Base-by-base conservation (phyloP, 176 grass and related monocot genomes). In the Dendrocalamus sinicus region DNA sequence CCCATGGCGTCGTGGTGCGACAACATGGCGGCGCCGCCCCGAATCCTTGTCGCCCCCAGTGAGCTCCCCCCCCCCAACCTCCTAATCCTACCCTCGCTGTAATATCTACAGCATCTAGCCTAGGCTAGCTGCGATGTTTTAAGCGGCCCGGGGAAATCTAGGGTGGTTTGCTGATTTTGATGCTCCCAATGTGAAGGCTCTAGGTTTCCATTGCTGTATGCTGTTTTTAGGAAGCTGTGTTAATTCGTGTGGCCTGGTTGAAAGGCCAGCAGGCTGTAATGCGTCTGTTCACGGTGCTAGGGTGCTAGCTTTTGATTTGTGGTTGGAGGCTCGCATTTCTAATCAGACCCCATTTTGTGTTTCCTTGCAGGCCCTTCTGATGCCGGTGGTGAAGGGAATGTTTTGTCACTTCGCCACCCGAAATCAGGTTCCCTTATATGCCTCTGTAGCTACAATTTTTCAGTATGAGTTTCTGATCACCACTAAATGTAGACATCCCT, bases 381-480 rank as follows among this genome's bases (percentile, higher is more conserved):
- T 88, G 86, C 73, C 50, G 78, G 45, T 59, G 46, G 57, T 55
- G 75, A 70, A 81, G 96, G 93, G 76, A 72, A 48, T 58, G 70
- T 95, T 71, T 66, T 98, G 52, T 87, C 84, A 67, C 90, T 98
- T 65, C 57, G 77, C 62, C 96, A 98, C 85, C 93, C 93, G 48
- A 95, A 87, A 92, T 95, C 88, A 98, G 96, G 96, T 92, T n/a
- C 70, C 0, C 71, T 32, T 58, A 50, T 44, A 13, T 15, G 61
- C 32, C 54, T 57, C 57, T 19, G 22, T 52, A 9, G 28, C 40
- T 83, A 70, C 19, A 67, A 0, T 47, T 41, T 39, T 66, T 5
- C 39, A 43, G 41, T 72, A 73, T 32, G 17, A 40, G 52, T 37
- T 68, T 84, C 17, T 73, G 55, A 57, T 59, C 9, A 48, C 41